A percentile compares a stretch with the other conserved stretches of the same genome.
Conservation (phyloP, 2,329 filamentous ascomycete genomes). For the Penicillium vulpinum region DNA sequence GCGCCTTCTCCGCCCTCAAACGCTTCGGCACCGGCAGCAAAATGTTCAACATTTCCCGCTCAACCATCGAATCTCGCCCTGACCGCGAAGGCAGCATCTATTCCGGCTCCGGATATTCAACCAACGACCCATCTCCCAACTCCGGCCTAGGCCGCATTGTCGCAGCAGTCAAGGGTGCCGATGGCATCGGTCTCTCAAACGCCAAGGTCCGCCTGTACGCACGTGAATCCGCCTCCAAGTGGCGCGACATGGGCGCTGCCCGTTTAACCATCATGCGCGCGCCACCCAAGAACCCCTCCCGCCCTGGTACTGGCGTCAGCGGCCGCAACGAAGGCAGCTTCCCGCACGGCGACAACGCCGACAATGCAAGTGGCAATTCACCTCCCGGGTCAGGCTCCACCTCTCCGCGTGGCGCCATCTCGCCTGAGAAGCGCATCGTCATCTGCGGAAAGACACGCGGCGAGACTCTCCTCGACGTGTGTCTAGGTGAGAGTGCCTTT, state of each 20-base stretch:
- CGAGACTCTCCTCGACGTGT: conserved; percentile 74
- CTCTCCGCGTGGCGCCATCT: conserved; percentile 54
- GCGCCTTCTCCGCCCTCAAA: conserved; percentile 75
- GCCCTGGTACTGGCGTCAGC: conserved; percentile 51
- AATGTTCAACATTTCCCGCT: conserved; percentile 79
- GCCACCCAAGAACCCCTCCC: conserved; percentile 34
- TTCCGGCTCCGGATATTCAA: conserved; percentile 53
- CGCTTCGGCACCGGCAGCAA: conserved; percentile 71
- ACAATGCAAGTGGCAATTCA: conserved; percentile 20
- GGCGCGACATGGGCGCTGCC: conserved; percentile 88
- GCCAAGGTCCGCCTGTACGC: conserved; percentile 85
- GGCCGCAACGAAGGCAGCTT: conserved; percentile 40
- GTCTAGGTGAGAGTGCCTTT: conserved; percentile 80
- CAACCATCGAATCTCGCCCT: conserved; percentile 64
- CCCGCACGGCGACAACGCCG: conserved; percentile 20
- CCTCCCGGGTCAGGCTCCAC: conserved; percentile 32
- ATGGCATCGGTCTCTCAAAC: conserved; percentile 66
- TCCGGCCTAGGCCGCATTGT: conserved; percentile 56
- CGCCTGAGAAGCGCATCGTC: conserved; percentile 80
- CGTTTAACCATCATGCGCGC: conserved; percentile 75
- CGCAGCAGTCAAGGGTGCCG: conserved; percentile 52
- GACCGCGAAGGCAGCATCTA: conserved; percentile 60
- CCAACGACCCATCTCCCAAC: conserved; percentile 52
- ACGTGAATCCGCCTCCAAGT: conserved; percentile 72
- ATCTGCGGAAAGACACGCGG: conserved; percentile 69